Base-by-base conservation (phyloP, 1,139 yeast species). In the Insectozyma bohioensis region DNA sequence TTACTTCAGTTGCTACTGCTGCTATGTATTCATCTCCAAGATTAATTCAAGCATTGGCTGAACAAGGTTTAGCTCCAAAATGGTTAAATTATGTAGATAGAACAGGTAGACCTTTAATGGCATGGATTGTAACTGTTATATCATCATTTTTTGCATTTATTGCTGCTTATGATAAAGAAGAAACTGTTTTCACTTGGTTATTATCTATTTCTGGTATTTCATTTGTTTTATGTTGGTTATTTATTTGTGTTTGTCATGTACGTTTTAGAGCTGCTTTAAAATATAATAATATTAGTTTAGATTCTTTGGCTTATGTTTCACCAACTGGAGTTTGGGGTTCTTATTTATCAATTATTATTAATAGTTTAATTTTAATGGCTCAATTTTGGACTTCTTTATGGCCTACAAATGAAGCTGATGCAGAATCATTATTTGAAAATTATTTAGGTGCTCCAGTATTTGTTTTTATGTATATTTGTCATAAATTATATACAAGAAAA, bases 301-400 rank as follows among this genome's bases (percentile, higher is more conserved):
- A 54, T 24, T 62, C 61, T 40, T 51, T 63, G 31, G 58, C 54
- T 3, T 59, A 51, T 40, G 49, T 47, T 16, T 50, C 58, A 18
- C 52, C 60, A 8, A 52, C 56, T 14, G 68, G 68, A 5, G 35
- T 54, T 24, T 50, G 58, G 33, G 49, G 49, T 3, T 44, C 49
- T 2, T 45, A 44, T 36, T 26, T 36, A 10, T 47, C 58, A 6
- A 42, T 61, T 26, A 38, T 53, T 26, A 47, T 58, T 14, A 45
- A 45, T 27, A 24, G 31, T 24, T 37, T 44, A 17, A 47, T 59
- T 23, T 50, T 63, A 41, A 54, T 52, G 7, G 47, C 60, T 12
- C 68, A 63, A 43, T 63, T 64, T 43, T 64, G 67, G 67, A 61
- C 63, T n/a, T 63, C 68, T 6, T 53, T 64, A 33, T 63, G 49